phyloP scores from a whole-genome alignment of 2,329 filamentous ascomycete species.

The Colletotrichum gloeosporioides region DNA sequence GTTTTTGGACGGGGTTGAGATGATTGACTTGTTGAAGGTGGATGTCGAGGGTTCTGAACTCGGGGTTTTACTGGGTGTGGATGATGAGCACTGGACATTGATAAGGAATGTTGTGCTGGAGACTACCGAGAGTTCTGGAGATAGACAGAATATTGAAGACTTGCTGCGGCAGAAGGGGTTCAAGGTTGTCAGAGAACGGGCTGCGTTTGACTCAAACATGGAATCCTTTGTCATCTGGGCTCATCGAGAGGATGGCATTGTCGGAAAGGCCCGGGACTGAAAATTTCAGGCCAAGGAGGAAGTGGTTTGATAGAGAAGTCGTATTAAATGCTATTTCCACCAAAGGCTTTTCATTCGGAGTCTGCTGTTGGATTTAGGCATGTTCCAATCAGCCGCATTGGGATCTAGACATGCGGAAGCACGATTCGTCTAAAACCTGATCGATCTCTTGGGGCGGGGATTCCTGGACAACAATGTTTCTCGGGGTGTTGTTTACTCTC shows the following conservation, averaged over 20 bases:
- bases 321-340: no score
- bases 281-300: no score
- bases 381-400: neutral
- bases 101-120: constrained; percentile 27
- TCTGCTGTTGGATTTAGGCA: neutral
- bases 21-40: constrained; percentile 31
- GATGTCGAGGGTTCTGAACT: constrained; percentile 31
- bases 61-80: constrained; percentile 25
- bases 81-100: constrained; percentile 25
- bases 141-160: constrained; percentile 11
- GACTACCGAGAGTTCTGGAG: constrained; percentile 20
- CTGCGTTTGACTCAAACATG: neutral
- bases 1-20: constrained; percentile 20
- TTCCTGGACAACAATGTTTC: neutral
- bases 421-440: neutral
- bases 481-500: neutral
- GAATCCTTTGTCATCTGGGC: neutral
- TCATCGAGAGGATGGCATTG: neutral
- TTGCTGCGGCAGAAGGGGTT: constrained; percentile 27
- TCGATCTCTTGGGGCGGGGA: neutral
- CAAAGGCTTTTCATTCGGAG: no score
- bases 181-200: neutral
- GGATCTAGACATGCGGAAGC: neutral
- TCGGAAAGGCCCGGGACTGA: neutral
- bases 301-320: no score